Evolutionary conservation across 306 rosid genomes (phyloP), one percentile per base, ranked within the genome.

Genomic region (Urtica urens): DNA sequence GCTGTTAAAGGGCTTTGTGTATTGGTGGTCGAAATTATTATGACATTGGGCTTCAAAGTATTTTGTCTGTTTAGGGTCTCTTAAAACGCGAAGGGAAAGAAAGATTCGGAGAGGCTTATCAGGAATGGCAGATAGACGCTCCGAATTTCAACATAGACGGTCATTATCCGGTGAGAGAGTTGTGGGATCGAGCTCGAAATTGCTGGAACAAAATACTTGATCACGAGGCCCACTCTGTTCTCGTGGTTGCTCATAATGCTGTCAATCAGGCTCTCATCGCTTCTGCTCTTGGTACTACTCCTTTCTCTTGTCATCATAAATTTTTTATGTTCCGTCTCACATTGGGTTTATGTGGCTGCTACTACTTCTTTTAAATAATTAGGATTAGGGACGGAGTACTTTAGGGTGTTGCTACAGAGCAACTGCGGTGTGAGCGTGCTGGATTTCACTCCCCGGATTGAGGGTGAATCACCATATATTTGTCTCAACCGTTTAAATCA

Each of bases 241-340:
- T 90, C 53, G 84, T 90, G 78, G 94, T 84, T 72, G 95, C 97
- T 50, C 94, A 90, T 71, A 90, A 90, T 71, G 97, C 97, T 68
- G 95, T 90, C 57, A 90, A 84, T 75, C 97, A 90, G 80, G 95
- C 97, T 64, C 97, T 90, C 49, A 62, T 90, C 77, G 90, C 95
- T 46, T 81, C 95, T 25, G 92, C 94, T 18, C 74, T 81, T 38
- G 95, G 97, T 90, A 81, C 59, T 59, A 31, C 46, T 69, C 31
- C 23, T 7, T 41, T 49, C 43, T 69, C 53, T 33, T 21, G 56
- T 70, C 38, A 6, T 19, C 6, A 6, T 10, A 49, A 38, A 16
- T 55, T 7, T 41, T n/a, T 45, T 46, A 12, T 14, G 7, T 14
- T 48, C 38, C 43, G 23, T 49, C 49, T 48, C 40, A 59, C 25